phyloP scores from a whole-genome alignment of 257 asterid genomes.

The Fraxinus anomala region DNA sequence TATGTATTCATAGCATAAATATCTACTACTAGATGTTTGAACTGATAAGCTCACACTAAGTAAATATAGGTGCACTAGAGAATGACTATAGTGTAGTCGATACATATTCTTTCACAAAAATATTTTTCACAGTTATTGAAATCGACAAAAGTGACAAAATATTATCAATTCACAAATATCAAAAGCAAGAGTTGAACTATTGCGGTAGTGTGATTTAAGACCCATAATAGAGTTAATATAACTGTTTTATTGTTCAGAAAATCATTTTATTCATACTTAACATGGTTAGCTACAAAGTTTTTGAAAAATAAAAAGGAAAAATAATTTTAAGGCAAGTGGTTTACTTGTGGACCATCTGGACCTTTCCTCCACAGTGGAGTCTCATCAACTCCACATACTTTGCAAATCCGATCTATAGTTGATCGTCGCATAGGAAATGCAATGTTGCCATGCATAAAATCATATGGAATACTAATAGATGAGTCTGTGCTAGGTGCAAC shows the following conservation, averaged over 20 bases:
- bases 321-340: background rate
- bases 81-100: too few relatives aligned
- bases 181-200: too few relatives aligned
- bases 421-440: background rate
- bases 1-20: too few relatives aligned
- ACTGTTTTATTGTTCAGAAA: background rate
- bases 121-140: too few relatives aligned
- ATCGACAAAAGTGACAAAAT: too few relatives aligned
- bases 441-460: background rate
- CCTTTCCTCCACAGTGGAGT: slow-evolving; percentile 53
- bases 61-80: too few relatives aligned
- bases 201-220: background rate
- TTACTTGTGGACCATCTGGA: slow-evolving; percentile 32
- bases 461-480: background rate
- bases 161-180: too few relatives aligned
- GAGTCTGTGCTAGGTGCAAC: background rate
- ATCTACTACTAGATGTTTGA: too few relatives aligned
- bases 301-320: background rate
- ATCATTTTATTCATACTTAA: background rate
- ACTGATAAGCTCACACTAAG: too few relatives aligned
- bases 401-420: slow-evolving; percentile 5
- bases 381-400: background rate
- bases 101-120: too few relatives aligned
- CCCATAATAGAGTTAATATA: background rate
- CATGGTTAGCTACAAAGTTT: background rate